Evolutionary conservation across 345 rosid genomes (phyloP).

Genomic region (Camelina neglecta): DNA sequence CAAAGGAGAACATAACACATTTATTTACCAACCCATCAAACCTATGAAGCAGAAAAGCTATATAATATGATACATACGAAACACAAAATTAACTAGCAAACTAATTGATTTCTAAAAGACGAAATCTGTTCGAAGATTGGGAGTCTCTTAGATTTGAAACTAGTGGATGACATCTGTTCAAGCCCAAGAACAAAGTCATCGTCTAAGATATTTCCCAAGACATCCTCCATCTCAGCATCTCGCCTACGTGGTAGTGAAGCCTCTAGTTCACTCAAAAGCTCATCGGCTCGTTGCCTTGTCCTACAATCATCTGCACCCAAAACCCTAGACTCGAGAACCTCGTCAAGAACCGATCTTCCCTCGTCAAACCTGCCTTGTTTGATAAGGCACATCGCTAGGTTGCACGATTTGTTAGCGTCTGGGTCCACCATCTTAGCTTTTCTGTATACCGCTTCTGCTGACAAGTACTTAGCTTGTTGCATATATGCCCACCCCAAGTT

Average conservation of each 20-base stretch:
- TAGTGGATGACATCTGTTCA: constrained; percentile 54
- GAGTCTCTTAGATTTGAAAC: constrained; percentile 71
- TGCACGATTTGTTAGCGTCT: constrained; percentile 86
- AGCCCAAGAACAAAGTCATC: constrained; percentile 69
- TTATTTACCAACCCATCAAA: constrained; percentile 15
- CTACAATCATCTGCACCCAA: constrained; percentile 64
- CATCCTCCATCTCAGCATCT: constrained; percentile 44
- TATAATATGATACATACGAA: not conserved
- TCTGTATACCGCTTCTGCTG: constrained; percentile 82
- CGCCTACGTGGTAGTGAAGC: constrained; percentile 28
- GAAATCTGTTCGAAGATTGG: constrained; percentile 92
- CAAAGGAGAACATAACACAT: constrained; percentile 15
- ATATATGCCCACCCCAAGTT: constrained; percentile 98
- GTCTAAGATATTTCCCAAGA: constrained; percentile 48
- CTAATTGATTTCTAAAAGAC: constrained; percentile 65
- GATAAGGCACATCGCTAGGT: constrained; percentile 72
- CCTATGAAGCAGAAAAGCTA: not conserved
- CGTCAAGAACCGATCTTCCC: constrained; percentile 53
- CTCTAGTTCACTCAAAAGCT: constrained; percentile 56
- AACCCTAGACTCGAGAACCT: constrained; percentile 50
- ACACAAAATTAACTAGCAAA: constrained; percentile 47
- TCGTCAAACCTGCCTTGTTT: constrained; percentile 68
- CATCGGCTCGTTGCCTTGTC: constrained; percentile 61
- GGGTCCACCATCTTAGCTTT: constrained; percentile 92
- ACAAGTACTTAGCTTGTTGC: constrained; percentile 80